phyloP scores from a whole-genome alignment of 2,329 filamentous ascomycete species.

The Knoxdaviesia proteae region DNA sequence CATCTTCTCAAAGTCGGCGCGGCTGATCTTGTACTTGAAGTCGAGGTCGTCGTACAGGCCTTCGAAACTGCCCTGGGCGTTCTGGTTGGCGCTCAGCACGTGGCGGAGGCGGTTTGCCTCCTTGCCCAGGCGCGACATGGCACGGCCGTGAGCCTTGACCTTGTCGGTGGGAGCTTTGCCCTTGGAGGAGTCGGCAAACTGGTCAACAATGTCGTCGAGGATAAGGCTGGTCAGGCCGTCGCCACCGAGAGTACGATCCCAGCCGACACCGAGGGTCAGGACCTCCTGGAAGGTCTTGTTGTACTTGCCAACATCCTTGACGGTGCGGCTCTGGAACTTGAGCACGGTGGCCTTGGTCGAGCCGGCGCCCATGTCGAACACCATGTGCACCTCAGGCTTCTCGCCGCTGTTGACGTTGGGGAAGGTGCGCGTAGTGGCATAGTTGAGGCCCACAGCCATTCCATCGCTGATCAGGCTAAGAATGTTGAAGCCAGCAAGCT shows the following conservation, averaged over 20 bases:
- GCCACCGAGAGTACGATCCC: conserved; percentile 77
- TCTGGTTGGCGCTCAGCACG: conserved; percentile 78
- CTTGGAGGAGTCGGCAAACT: conserved; percentile 52
- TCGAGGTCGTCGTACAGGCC: conserved; percentile 79
- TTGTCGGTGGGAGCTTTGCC: conserved; percentile 43
- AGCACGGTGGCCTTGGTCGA: conserved; percentile 80
- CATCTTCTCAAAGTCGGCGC: conserved; percentile 64
- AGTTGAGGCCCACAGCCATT: conserved; percentile 81
- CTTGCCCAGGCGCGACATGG: conserved; percentile 79
- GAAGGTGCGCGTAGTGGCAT: conserved; percentile 79
- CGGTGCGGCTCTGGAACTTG: conserved; percentile 67
- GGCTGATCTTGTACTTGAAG: conserved; percentile 75
- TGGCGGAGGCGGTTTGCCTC: conserved; percentile 76
- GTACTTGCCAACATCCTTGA: conserved; percentile 81
- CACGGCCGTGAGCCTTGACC: conserved; percentile 57
- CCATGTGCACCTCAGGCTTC: conserved; percentile 76
- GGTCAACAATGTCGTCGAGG: conserved; percentile 66
- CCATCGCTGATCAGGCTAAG: conserved; percentile 75
- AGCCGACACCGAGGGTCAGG: conserved; percentile 68
- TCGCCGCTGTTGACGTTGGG: conserved; percentile 63
- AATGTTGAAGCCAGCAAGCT: conserved; percentile 72
- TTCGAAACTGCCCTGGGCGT: conserved; percentile 66
- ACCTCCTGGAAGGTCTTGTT: conserved; percentile 97
- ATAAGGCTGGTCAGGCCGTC: conserved; percentile 77
- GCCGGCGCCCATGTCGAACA: conserved; percentile 96